These are phyloP conservation scores for Aspergillus sp. DNA, from an alignment of 2,329 filamentous ascomycete species.

Conservation along the genomic window DNA sequence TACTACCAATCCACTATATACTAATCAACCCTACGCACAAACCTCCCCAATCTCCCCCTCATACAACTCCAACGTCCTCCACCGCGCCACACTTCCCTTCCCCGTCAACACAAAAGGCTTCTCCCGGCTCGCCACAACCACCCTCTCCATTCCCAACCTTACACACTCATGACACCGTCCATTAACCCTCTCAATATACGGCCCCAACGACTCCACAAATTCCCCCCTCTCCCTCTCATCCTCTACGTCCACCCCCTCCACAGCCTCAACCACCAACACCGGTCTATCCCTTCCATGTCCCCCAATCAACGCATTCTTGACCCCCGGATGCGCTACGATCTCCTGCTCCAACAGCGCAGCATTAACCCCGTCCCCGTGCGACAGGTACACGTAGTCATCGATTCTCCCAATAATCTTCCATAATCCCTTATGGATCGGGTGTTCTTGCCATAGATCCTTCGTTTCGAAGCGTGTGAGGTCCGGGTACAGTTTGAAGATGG, in stretches of 20 bases:
- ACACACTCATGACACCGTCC: conserved; percentile 22
- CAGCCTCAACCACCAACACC: conserved; percentile 25
- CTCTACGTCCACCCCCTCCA: background rate
- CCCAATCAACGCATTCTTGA: conserved; percentile 26
- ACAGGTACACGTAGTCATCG: conserved; percentile 23
- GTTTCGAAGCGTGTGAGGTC: conserved; percentile 23
- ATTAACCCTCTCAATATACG: conserved; percentile 24
- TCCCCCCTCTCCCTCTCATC: background rate
- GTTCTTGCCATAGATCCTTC: conserved; percentile 27
- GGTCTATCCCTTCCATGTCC: conserved; percentile 23
- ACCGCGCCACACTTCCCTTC: conserved; percentile 23
- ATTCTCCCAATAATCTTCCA: conserved; percentile 30
- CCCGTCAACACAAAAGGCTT: conserved; percentile 23
- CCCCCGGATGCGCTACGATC: conserved; percentile 22
- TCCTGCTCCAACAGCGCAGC: conserved; percentile 26
- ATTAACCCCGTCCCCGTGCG: conserved; percentile 25
- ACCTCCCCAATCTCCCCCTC: conserved; percentile 17
- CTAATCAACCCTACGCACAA: too few relatives aligned
- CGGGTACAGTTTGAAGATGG: conserved; percentile 26
- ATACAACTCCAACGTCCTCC: conserved; percentile 18
- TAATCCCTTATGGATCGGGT: conserved; percentile 23
- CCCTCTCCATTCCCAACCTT: conserved; percentile 16
- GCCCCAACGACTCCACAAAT: conserved; percentile 13
- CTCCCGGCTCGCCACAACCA: conserved; percentile 19
- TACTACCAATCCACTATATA: too few relatives aligned